Base-by-base conservation (phyloP, 352 stramenopile genomes). In the Phytophthora multivora region DNA sequence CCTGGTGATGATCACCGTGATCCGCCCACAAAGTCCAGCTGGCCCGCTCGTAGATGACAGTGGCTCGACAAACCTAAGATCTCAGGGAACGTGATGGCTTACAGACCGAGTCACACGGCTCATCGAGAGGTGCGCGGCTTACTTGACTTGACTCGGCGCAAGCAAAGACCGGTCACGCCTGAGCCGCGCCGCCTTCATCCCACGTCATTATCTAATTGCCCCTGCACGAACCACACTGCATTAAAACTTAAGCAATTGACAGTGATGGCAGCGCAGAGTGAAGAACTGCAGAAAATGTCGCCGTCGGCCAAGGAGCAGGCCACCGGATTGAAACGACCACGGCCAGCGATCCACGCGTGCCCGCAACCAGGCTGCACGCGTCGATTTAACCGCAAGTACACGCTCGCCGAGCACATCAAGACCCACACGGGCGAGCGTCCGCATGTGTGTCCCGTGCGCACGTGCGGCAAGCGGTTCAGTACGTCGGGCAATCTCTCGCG, bases 341-440 rank as follows among this genome's bases (percentile, higher is more conserved):
- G 33, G 2, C 61, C 61, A 1, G 61, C 48, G n/a, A 70, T 60
- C 40, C 71, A 80, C 49, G 51, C 38, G 31, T 80, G 72, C 7
- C 48, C 69, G 2, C 64, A 75, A 18, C 54, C 45, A 25, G 54
- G 59, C 38, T 87, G 77, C 53, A 66, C 51, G 10, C 61, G 71
- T 8, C 69, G 73, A 23, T 85, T 87, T 61, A 79, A 83, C 60
- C 75, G 77, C 69, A 82, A 79, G 30, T 84, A 82, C 52, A 88
- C 78, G 21, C 75, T 88, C 61, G 81, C 63, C 7, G 78, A 88
- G 51, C 80, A 90, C 64, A 75, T 81, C 49, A 88, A 88, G 65
- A 90, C 79, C 23, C 80, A 89, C 72, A 88, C 80, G 30, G 80
- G 80, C 25, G 72, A 81, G 23, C 69, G 64, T 7, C 73, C 73